Conservation (phyloP, 2,329 filamentous ascomycete genomes). For the Hypoxylon sp. region DNA sequence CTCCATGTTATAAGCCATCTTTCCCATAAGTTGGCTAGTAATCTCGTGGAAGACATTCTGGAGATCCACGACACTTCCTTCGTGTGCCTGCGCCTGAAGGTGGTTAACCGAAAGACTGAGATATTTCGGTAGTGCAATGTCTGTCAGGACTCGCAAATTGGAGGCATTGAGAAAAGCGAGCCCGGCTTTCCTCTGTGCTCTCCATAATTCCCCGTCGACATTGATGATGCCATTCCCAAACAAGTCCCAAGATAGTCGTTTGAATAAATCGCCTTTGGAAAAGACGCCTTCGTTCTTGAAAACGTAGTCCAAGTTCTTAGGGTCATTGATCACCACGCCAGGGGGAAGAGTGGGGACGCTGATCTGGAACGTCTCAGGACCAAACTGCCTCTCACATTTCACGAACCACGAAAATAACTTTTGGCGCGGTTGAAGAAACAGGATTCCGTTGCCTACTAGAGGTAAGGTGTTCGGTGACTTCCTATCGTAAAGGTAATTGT, state of each 20-base stretch:
- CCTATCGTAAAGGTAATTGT: conserved; percentile 51
- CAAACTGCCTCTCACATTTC: conserved; percentile 69
- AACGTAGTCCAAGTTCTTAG: conserved; percentile 73
- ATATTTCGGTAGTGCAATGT: conserved; percentile 69
- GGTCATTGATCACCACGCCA: conserved; percentile 74
- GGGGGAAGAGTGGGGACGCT: conserved; percentile 74
- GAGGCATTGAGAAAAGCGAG: conserved; percentile 70
- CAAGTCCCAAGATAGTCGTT: conserved; percentile 71
- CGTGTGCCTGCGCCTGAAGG: conserved; percentile 56
- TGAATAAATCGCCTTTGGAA: conserved; percentile 74
- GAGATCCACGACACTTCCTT: conserved; percentile 63
- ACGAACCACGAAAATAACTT: conserved; percentile 75
- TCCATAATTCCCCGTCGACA: conserved; percentile 75
- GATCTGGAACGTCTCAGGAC: conserved; percentile 73
- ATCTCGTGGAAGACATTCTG: conserved; percentile 74
- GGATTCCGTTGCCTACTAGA: conserved; percentile 72
- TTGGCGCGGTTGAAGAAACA: conserved; percentile 72
- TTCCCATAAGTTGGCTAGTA: conserved; percentile 76
- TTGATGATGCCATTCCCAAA: conserved; percentile 79
- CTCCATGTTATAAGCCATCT: conserved; percentile 78
- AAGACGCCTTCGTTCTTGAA: conserved; percentile 74
- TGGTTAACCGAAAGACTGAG: conserved; percentile 60
- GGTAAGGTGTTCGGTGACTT: conserved; percentile 68
- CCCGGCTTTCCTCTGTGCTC: conserved; percentile 73
- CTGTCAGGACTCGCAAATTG: conserved; percentile 71